phyloP scores from a whole-genome alignment of 129 eudicot genomes.

The Logfia minima region DNA sequence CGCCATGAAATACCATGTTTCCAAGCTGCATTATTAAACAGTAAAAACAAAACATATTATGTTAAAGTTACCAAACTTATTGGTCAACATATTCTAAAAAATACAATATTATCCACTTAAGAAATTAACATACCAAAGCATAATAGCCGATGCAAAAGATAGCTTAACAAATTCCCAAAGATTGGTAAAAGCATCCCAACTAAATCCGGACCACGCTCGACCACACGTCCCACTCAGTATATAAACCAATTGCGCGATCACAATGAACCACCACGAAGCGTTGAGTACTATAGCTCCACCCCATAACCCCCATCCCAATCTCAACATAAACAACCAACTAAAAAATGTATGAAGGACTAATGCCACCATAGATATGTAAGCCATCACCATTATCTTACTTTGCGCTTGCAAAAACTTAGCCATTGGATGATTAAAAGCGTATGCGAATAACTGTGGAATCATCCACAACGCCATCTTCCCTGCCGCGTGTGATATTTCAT shows the following conservation, averaged over 20 bases:
- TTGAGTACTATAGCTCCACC: constrained; percentile 44
- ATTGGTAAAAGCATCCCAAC: constrained; percentile 38
- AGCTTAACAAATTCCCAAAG: constrained; percentile 50
- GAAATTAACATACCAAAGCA: constrained; percentile 46
- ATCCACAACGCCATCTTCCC: constrained; percentile 48
- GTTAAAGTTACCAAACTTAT: background rate
- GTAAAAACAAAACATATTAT: no score
- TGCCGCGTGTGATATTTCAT: constrained; percentile 35
- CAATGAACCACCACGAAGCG: constrained; percentile 50
- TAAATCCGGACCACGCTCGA: constrained; percentile 45
- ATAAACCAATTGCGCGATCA: constrained; percentile 39
- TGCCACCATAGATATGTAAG: constrained; percentile 28
- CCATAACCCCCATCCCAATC: constrained; percentile 34
- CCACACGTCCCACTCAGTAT: constrained; percentile 43
- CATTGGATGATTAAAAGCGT: constrained; percentile 42
- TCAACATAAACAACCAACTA: constrained; percentile 43
- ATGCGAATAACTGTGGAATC: constrained; percentile 47
- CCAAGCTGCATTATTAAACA: constrained; percentile 29
- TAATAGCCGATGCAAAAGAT: constrained; percentile 48
- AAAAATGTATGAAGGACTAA: constrained; percentile 30
- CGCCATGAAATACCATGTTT: constrained; percentile 50
- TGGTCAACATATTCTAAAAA: background rate
- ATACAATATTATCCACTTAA: background rate
- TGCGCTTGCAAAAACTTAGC: constrained; percentile 55
- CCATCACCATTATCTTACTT: constrained; percentile 44